Evolutionary conservation across 108 stramenopile species (phyloP).

Genomic region (Cyclotella cryptica): DNA sequence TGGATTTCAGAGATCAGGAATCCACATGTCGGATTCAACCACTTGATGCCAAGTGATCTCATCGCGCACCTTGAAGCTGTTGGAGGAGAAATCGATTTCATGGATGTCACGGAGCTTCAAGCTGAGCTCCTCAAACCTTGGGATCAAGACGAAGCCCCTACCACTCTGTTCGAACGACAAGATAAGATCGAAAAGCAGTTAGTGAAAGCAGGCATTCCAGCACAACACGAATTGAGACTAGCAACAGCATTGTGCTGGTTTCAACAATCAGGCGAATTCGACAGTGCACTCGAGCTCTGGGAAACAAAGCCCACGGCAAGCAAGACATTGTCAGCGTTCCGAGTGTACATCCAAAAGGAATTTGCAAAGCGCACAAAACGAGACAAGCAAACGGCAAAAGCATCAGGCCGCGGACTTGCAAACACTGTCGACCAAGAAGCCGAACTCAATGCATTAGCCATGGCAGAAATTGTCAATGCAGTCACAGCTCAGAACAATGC

Average conservation of each 20-base stretch:
- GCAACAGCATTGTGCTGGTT: slow-evolving; percentile 6
- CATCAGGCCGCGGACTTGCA: neutral
- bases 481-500: too few relatives aligned
- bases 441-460: neutral
- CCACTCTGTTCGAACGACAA: neutral
- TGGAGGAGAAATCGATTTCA: neutral
- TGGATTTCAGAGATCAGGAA: too few relatives aligned
- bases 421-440: neutral
- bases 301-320: neutral
- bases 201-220: neutral
- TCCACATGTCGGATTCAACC: too few relatives aligned
- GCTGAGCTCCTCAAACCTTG: slow-evolving; percentile 2
- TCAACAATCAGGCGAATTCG: slow-evolving; percentile 3
- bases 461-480: slow-evolving; percentile 2
- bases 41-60: neutral
- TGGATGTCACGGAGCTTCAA: neutral
- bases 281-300: slow-evolving; percentile 1
- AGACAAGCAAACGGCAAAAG: slow-evolving; percentile 4
- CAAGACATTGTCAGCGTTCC: slow-evolving; percentile 6
- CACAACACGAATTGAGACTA: slow-evolving; percentile 10
- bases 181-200: neutral
- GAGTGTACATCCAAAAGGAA: slow-evolving; percentile 5
- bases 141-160: slow-evolving; percentile 17
- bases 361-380: slow-evolving; percentile 4
- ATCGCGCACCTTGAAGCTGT: neutral